A percentile compares a stretch with the other conserved stretches of the same genome.
These are phyloP conservation scores for Theobroma cacao DNA, from an alignment of 345 rosid genomes.

Conservation along the genomic window DNA sequence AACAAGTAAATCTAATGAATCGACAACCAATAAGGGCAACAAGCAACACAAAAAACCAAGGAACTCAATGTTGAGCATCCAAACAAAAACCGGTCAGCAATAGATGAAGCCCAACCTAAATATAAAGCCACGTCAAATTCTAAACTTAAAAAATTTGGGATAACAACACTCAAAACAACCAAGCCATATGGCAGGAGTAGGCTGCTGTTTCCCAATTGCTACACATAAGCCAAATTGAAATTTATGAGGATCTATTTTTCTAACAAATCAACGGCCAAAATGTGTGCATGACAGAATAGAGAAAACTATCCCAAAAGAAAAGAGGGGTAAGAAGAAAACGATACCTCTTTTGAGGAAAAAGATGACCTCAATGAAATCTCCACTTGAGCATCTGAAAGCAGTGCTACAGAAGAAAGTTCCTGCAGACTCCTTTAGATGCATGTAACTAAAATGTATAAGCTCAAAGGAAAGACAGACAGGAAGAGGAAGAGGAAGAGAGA, in stretches of 20 bases:
- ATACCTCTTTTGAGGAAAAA: slow-evolving; percentile 39
- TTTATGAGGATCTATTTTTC: not conserved
- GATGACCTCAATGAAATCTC: slow-evolving; percentile 37
- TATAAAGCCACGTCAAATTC: not conserved
- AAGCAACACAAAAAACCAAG: not conserved
- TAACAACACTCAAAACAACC: not conserved
- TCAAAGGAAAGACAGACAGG: not conserved
- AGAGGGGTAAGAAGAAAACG: not conserved
- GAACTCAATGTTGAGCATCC: not conserved
- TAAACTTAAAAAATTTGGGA: not conserved
- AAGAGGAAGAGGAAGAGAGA: not conserved
- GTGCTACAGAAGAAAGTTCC: slow-evolving; percentile 49
- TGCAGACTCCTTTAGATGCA: slow-evolving; percentile 73
- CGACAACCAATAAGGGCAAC: not conserved
- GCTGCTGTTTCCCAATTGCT: not conserved
- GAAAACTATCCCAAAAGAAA: slow-evolving; percentile 1
- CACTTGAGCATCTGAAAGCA: slow-evolving; percentile 35
- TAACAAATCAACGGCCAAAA: not conserved
- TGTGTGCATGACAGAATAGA: not conserved
- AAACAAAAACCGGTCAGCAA: not conserved
- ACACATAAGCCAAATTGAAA: not conserved
- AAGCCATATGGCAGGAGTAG: not conserved
- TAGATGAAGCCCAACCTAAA: not conserved
- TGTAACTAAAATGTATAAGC: slow-evolving; percentile 17
- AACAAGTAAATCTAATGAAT: not conserved